Base-by-base conservation (phyloP, 192 early-diverging fungal species). In the Coemansia sp. region DNA sequence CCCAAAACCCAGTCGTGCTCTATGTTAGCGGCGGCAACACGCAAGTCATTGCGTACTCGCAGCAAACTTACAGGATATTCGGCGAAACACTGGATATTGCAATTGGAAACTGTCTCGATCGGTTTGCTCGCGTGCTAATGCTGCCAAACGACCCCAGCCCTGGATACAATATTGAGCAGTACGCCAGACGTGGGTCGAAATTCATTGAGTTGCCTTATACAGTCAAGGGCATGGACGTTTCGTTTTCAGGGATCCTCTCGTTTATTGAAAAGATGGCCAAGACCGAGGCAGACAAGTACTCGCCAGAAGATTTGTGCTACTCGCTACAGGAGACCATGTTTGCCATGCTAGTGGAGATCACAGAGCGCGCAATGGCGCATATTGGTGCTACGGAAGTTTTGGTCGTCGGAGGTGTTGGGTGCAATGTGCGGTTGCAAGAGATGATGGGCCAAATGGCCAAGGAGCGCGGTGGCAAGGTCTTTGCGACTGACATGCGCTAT, bases 301-400 rank as follows among this genome's bases (percentile, higher is more conserved):
- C 93, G 6, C 83, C 87, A 17, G 96, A 94, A 23, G 96, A 99
- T 62, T 84, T 99, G n/a, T 99, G 97, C 82, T 99, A 90, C 70
- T 97, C 95, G 37, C 79, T 99, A 28, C 97, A 99, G 62, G 97
- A 99, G 68, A 99, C 91, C 2, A 74, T 97, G 53, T 99, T 98
- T 94, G 95, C 97, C 14, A 99, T 99, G 97, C 84, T 99, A 46
- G 95, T 99, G n/a, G 97, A 99, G 81, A 97, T 91, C 39, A 99
- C 97, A 28, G 97, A 99, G 79, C 87, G 97, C 5, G 96, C 97
- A 6, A 98, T 99, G 96, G 96, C 97, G 2, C 97, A 99, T 69
- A 94, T 99, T 69, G 95, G 93, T 30, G 88, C 90, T 42, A 80
- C 73, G 30, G 93, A 98, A 64, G 97, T 99, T 0, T 69, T 99